Conservation (phyloP, 2,329 filamentous ascomycete species). For the Phialophora verrucosa region DNA sequence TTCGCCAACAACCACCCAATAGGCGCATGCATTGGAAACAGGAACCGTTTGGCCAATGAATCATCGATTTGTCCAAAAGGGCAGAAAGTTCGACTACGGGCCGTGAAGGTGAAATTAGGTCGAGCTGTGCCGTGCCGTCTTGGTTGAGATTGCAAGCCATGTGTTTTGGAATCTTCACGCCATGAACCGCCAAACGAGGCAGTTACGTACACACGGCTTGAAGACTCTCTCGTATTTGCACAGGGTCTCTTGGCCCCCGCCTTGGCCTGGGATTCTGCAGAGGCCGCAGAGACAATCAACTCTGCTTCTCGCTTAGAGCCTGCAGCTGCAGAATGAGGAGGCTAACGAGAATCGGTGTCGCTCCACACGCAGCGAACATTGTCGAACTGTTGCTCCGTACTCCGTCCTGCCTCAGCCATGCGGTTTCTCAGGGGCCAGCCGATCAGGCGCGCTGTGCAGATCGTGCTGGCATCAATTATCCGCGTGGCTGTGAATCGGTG, state of each 20-base stretch:
- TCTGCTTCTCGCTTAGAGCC: neutral
- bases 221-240: neutral
- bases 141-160: neutral
- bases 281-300: neutral
- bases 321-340: neutral
- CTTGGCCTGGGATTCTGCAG: neutral
- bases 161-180: neutral
- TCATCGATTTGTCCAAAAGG: neutral
- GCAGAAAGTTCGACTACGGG: neutral
- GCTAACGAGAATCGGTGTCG: neutral
- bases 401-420: neutral
- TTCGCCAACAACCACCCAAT: neutral
- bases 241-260: neutral
- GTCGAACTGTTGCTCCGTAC: neutral
- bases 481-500: neutral
- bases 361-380: neutral
- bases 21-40: neutral
- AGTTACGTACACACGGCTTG: neutral
- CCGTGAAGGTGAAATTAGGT: neutral
- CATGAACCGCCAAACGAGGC: slow-evolving; percentile 1
- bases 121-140: neutral
- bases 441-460: neutral
- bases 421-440: neutral
- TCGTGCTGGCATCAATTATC: neutral
- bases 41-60: neutral